A percentile compares a stretch with the other conserved stretches of the same genome.
phyloP scores from a whole-genome alignment of 306 rosid species.

The Mimosa pudica region DNA sequence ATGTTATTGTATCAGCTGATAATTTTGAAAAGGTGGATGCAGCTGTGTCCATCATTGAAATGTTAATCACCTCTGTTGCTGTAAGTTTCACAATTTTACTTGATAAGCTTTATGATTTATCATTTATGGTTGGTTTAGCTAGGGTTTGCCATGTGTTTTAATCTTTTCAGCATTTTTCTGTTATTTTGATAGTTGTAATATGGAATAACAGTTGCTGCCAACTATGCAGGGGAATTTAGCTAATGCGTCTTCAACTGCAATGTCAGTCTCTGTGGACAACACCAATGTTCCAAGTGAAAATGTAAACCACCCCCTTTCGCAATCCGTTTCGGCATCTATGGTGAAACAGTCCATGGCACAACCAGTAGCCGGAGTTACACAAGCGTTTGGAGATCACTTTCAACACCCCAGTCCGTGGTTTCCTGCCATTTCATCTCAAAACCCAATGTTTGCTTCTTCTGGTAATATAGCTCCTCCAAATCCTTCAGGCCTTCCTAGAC shows the following conservation, averaged over 20 bases:
- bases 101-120: constrained; percentile 28
- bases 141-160: neutral
- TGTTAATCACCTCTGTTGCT: constrained; percentile 72
- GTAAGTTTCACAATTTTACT: constrained; percentile 62
- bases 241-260: constrained; percentile 48
- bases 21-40: constrained; percentile 91
- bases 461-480: constrained; percentile 45
- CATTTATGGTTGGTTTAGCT: constrained; percentile 16
- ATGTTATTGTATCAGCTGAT: constrained; percentile 76
- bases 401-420: constrained; percentile 65
- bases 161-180: constrained; percentile 15
- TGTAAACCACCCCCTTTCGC: constrained; percentile 39
- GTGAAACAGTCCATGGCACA: constrained; percentile 49
- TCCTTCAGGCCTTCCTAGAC: constrained; percentile 48
- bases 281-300: constrained; percentile 41
- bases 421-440: constrained; percentile 50
- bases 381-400: constrained; percentile 50
- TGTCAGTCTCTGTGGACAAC: constrained; percentile 50
- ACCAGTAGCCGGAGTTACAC: constrained; percentile 45
- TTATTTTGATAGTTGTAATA: constrained; percentile 21
- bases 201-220: constrained; percentile 29
- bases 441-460: constrained; percentile 41
- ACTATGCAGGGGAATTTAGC: constrained; percentile 69
- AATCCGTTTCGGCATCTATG: constrained; percentile 40
- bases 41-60: constrained; percentile 78